Base-by-base conservation (phyloP, 345 rosid species). In the Salix viminalis region DNA sequence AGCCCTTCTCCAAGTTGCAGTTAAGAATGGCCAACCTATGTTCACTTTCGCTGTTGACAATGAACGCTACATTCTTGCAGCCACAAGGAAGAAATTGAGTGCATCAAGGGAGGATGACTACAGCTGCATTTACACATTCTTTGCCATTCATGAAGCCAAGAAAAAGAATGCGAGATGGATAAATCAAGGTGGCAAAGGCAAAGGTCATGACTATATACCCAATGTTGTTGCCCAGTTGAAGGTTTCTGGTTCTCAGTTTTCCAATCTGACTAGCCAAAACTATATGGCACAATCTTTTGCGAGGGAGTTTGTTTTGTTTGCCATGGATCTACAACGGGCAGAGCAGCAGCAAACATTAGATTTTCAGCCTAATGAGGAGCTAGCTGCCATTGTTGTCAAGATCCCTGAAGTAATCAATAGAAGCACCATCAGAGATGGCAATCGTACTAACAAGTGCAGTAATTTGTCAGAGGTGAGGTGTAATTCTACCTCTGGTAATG, bases 31-130 rank as follows among this genome's bases (percentile, higher is more conserved):
- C 54, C 91, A 89, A 79, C 99, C 99, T 34, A 76, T 91, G 28
- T 89, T 91, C 82, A 89, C 97, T 16, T 93, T 95, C 54, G 97
- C 97, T 1, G 94, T 95, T 73, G 94, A 89, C 83, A 93, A 88
- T 70, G 92, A 89, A 77, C 81, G 76, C 62, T 84, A 89, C 58
- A 82, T 95, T 73, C 90, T 94, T 80, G 97, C 97, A 50, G 99
- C 97, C 67, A 93, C 97, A 4, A 46, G 88, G 78, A 81, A 79
- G 79, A 84, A 76, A 58, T 60, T 77, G 67, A 81, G 78, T 41
- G 32, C 87, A 36, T 75, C 85, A 5, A 81, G 81, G 52, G 87
- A 87, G 84, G 93, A 88, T 72, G 85, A 88, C 52, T 83, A 64
- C 42, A 81, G 88, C 61, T 87, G 90, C 88, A 84, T 88, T 69